Percentiles rank a stretch among this genome's conserved stretches.
phyloP scores from a whole-genome alignment of 2,329 filamentous ascomycete genomes.

The Exophiala aquamarina region DNA sequence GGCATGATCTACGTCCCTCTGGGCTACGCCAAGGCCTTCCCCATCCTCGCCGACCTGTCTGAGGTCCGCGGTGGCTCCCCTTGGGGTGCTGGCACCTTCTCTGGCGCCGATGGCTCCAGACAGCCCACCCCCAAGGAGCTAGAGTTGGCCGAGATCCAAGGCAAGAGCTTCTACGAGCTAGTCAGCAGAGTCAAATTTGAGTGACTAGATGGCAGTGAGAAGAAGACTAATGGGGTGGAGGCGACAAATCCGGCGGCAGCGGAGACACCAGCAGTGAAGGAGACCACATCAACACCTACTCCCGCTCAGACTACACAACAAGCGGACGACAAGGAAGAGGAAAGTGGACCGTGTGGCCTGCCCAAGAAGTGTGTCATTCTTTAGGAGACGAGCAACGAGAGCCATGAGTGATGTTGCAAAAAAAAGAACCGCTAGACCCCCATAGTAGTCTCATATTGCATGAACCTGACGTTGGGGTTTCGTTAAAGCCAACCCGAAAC shows the following conservation, averaged over 20 bases:
- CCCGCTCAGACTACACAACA: slow-evolving; percentile 29
- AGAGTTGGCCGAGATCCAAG: slow-evolving; percentile 76
- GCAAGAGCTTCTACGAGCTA: slow-evolving; percentile 77
- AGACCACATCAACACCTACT: slow-evolving; percentile 8
- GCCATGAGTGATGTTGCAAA: too few relatives aligned
- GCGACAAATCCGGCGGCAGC: slow-evolving; percentile 29
- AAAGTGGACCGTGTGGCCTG: slow-evolving; percentile 71
- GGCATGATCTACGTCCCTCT: slow-evolving; percentile 96
- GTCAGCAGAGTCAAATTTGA: slow-evolving; percentile 69
- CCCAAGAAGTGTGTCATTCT: slow-evolving; percentile 72
- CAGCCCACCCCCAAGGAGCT: slow-evolving; percentile 76
- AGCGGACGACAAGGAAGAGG: slow-evolving; percentile 49
- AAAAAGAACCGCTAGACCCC: too few relatives aligned
- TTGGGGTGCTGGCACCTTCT: slow-evolving; percentile 93
- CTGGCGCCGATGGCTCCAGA: slow-evolving; percentile 74
- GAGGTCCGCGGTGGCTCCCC: slow-evolving; percentile 85
- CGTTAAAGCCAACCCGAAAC: too few relatives aligned
- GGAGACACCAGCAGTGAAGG: slow-evolving; percentile 29
- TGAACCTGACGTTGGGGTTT: too few relatives aligned
- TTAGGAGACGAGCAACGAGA: slow-evolving; percentile 36
- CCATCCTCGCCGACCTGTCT: slow-evolving; percentile 64
- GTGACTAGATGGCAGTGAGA: slow-evolving; percentile 72
- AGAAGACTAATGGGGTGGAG: slow-evolving; percentile 29
- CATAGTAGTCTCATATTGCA: too few relatives aligned
- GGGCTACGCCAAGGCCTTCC: slow-evolving; percentile 81